Evolutionary conservation across 345 rosid genomes (phyloP).

Genomic region (Populus nigra): DNA sequence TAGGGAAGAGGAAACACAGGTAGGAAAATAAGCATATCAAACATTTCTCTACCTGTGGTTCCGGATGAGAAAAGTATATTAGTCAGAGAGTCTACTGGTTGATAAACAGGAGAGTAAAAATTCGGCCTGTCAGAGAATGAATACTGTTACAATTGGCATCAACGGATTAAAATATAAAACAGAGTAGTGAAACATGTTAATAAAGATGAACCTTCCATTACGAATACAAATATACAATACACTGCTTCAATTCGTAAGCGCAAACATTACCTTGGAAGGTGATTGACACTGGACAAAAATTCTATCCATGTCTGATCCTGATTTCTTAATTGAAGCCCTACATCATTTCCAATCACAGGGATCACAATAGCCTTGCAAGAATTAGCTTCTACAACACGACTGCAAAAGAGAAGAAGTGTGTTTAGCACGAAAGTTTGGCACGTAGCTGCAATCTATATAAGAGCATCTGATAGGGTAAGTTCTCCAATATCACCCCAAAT

Average conservation of each 20-base stretch:
- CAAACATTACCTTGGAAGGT: not conserved
- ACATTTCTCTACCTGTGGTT: constrained; percentile 60
- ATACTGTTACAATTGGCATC: not conserved
- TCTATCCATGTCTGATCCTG: not conserved
- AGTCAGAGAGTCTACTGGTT: constrained; percentile 50
- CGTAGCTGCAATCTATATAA: not conserved
- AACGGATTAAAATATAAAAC: not conserved
- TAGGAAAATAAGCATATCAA: not conserved
- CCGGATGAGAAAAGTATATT: constrained; percentile 90
- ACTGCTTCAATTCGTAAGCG: not conserved
- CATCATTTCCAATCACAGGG: not conserved
- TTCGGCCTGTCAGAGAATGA: constrained; percentile 38
- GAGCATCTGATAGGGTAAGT: not conserved
- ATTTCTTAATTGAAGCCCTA: not conserved
- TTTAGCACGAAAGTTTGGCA: not conserved
- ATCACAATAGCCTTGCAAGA: not conserved
- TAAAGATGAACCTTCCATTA: not conserved
- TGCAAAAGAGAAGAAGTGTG: not conserved
- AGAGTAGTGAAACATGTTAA: not conserved
- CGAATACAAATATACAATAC: not conserved
- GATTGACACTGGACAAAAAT: not conserved
- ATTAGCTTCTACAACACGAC: not conserved
- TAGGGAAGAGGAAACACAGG: not conserved
- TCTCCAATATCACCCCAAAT: no score
- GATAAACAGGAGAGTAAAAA: constrained; percentile 49